Percentiles rank a stretch among this genome's conserved stretches.
Evolutionary conservation across 495 filamentous ascomycete species (phyloP).

Genomic region (Penicillium cinerascens): DNA sequence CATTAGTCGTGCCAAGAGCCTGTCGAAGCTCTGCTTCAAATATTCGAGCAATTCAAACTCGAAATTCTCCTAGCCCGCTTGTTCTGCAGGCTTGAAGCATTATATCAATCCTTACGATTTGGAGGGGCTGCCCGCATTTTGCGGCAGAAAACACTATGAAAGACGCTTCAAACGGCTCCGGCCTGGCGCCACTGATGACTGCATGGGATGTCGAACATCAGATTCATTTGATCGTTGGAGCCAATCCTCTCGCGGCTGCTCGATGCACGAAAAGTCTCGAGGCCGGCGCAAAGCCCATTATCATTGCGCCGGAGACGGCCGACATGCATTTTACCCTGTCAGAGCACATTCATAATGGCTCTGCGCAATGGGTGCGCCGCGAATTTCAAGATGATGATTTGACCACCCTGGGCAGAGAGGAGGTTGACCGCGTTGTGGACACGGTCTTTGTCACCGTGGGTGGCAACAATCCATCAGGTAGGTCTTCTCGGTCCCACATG

Average conservation of each 20-base stretch:
- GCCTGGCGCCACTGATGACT: constrained; percentile 60
- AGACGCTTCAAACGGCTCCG: constrained; percentile 25
- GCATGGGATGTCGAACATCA: constrained; percentile 72
- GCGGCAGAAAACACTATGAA: constrained; percentile 30
- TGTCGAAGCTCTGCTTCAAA: neutral
- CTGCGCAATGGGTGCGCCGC: constrained; percentile 68
- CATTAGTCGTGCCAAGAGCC: constrained; percentile 2
- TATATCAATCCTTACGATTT: neutral
- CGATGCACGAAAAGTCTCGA: constrained; percentile 76
- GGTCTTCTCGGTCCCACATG: constrained; percentile 11
- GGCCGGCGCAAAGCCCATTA: constrained; percentile 79
- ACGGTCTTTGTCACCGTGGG: constrained; percentile 83
- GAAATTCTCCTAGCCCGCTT: neutral
- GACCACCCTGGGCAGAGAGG: constrained; percentile 69
- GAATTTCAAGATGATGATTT: constrained; percentile 73
- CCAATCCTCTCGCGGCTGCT: constrained; percentile 79
- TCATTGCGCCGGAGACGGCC: constrained; percentile 68
- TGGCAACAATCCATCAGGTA: constrained; percentile 51
- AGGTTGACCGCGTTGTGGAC: constrained; percentile 78
- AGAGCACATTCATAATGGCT: constrained; percentile 67
- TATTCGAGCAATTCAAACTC: neutral
- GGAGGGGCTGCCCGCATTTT: constrained; percentile 20
- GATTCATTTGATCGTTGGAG: constrained; percentile 81
- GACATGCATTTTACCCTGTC: constrained; percentile 68
- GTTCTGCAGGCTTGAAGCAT: neutral